phyloP scores from a whole-genome alignment of 2,329 filamentous ascomycete species.

The Alternaria sp. region DNA sequence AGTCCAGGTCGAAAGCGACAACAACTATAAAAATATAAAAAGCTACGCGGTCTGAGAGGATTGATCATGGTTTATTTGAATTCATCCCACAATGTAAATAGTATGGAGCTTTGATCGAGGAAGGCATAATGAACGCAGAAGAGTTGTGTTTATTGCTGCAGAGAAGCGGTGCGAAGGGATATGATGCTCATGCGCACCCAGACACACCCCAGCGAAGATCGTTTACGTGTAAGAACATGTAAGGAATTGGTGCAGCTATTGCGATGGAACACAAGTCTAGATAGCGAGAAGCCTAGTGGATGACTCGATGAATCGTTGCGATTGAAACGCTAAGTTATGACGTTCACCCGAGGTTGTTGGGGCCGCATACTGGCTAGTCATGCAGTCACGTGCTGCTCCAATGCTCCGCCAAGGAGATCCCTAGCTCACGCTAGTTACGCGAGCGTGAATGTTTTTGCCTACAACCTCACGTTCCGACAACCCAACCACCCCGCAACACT shows the following conservation, averaged over 20 bases:
- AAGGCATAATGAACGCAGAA: not conserved
- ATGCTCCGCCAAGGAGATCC: slow-evolving; percentile 39
- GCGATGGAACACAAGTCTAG: not conserved
- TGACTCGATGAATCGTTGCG: not conserved
- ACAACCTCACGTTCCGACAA: slow-evolving; percentile 39
- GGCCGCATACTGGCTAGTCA: slow-evolving; percentile 19
- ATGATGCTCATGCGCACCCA: not conserved
- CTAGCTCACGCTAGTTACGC: slow-evolving; percentile 47
- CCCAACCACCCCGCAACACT: slow-evolving; percentile 37
- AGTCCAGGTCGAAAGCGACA: not conserved
- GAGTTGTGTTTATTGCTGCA: not conserved
- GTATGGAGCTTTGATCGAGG: not conserved
- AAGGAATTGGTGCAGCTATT: not conserved
- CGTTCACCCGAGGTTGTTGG: slow-evolving; percentile 18
- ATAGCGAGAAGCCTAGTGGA: not conserved
- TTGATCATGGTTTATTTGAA: not conserved
- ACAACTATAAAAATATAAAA: not conserved
- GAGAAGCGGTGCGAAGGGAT: not conserved
- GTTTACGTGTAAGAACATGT: not conserved
- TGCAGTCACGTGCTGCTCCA: slow-evolving; percentile 39
- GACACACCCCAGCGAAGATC: not conserved
- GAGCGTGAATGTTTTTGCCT: slow-evolving; percentile 53
- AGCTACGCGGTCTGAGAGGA: not conserved
- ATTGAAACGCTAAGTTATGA: slow-evolving; percentile 15
- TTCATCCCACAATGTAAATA: not conserved